Base-by-base conservation (phyloP, 495 filamentous ascomycete species). In the Pyrenopolyporus hunteri region DNA sequence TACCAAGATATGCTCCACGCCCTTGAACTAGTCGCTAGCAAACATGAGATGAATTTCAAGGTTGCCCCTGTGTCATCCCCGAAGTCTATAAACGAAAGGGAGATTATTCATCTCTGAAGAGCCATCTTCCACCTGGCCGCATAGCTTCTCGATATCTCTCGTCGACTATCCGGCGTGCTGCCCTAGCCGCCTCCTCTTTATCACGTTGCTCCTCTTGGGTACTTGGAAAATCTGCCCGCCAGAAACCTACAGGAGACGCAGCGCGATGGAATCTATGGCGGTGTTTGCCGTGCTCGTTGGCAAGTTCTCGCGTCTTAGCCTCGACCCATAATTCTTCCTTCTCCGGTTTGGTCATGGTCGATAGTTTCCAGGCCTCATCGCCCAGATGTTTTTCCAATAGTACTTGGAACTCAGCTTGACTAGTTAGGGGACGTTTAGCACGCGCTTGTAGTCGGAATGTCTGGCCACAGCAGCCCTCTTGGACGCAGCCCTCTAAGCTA, bases 161-260 rank as follows among this genome's bases (percentile, higher is more conserved):
- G 55, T 87, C 80, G 3, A 97, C 78, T 59, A 84, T 81, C 35
- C 82, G 73, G 54, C 81, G 77, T 69, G 85, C 86, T 57, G 83
- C 68, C 61, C 73, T 76, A 33, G 76, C 73, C 5, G 87, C 89
- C 65, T 85, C 84, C 67, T 81, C 77, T 42, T 81, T 83, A 58
- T 91, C 84, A 52, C 77, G 69, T 65, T 80, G 77, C 9, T 85
- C 67, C 70, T 96, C 90, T 70, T 96, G 93, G 5, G 93, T 97
- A 35, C 71, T 82, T 8, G 93, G 93, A 74, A 97, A 92, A 54
- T 93, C 93, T 20, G 86, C 81, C 58, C 91, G 81, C 94, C 94
- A 98, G 67, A 89, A 97, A 1, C 92, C 92, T 11, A 90, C 89
- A 2, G 94, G 93, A 9, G 88, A 89, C 26, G 73, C 76, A 19